Evolutionary conservation across 73 alveolate genomes (phyloP), one percentile per base, ranked within the genome.

Genomic region (Stentor coeruleus): DNA sequence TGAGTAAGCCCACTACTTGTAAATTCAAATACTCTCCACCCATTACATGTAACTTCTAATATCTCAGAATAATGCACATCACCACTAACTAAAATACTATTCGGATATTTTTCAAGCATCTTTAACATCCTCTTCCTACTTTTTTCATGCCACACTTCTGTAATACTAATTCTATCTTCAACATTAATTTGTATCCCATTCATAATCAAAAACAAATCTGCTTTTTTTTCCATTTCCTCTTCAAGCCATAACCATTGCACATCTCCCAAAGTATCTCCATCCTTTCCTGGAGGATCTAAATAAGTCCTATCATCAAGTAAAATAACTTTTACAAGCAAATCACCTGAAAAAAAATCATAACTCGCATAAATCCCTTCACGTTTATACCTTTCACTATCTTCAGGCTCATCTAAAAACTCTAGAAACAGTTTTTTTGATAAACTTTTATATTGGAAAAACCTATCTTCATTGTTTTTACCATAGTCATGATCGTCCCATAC

Each of bases 401-500:
- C 15, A 2, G 86, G 86, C 35, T 81, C 96, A 74, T 85, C 88
- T 35, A 91, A 41, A 41, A 91, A 91, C 76, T 91, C 91, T 40
- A 91, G 74, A 82, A 39, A 91, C 28, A 82, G 59, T 38, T 72
- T 66, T 89, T 89, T 76, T 0, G 88, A 74, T 40, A 58, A 26
- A 40, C 81, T 79, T 38, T 89, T 85, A 6, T 74, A 40, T 30
- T 74, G 40, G 59, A 55, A 85, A 60, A 83, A 42, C 73, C 41
- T 59, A 39, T 83, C 84, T 49, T 93, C 93, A 89, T 88, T 83
- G 28, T 82, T 77, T 20, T 39, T 60, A 3, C 92, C 90, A 59
- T 85, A 89, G 81, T 89, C 94, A 72, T 91, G 93, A 77, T 91
- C 94, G 88, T 90, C 96, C 94, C 96, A 90, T 3, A 88, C 87